Evolutionary conservation across 352 stramenopile species (phyloP).

Genomic region (Phytophthora citricola): DNA sequence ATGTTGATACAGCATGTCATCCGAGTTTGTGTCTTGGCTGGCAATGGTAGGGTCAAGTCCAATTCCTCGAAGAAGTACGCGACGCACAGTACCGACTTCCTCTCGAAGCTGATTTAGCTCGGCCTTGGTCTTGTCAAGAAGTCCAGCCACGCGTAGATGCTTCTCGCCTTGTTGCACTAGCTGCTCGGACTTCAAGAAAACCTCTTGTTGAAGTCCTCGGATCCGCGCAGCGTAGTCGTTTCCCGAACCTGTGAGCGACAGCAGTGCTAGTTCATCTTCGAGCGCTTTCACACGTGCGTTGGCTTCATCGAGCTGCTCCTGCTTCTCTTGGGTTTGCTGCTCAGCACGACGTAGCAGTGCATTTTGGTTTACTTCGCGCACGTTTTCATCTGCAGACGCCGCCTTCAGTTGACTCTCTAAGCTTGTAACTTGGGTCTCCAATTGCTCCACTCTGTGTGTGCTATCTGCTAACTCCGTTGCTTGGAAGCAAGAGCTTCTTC

Average conservation of each 20-base stretch:
- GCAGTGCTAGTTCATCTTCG: constrained; percentile 59
- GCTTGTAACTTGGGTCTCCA: constrained; percentile 34
- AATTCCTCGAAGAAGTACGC: constrained; percentile 63
- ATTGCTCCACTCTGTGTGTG: constrained; percentile 30
- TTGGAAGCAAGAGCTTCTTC: constrained; percentile 34
- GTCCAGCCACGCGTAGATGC: constrained; percentile 52
- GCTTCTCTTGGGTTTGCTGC: constrained; percentile 44
- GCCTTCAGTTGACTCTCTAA: constrained; percentile 31
- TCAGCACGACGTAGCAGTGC: constrained; percentile 45
- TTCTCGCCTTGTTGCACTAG: constrained; percentile 81
- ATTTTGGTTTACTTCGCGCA: constrained; percentile 44
- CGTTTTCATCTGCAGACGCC: constrained; percentile 35
- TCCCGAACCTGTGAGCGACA: constrained; percentile 40
- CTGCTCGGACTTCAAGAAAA: constrained; percentile 78
- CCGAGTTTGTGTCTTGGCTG: constrained; percentile 39
- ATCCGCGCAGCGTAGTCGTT: constrained; percentile 40
- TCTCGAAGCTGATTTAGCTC: constrained; percentile 55
- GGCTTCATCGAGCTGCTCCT: constrained; percentile 40
- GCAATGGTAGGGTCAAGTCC: constrained; percentile 39
- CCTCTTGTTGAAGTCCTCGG: constrained; percentile 67
- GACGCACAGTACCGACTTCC: constrained; percentile 60
- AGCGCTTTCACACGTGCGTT: constrained; percentile 48
- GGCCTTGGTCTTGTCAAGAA: constrained; percentile 50
- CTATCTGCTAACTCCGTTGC: constrained; percentile 37
- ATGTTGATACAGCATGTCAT: constrained; percentile 72